phyloP scores from a whole-genome alignment of 2,329 filamentous ascomycete genomes.

The Aspergillus cejpii region DNA sequence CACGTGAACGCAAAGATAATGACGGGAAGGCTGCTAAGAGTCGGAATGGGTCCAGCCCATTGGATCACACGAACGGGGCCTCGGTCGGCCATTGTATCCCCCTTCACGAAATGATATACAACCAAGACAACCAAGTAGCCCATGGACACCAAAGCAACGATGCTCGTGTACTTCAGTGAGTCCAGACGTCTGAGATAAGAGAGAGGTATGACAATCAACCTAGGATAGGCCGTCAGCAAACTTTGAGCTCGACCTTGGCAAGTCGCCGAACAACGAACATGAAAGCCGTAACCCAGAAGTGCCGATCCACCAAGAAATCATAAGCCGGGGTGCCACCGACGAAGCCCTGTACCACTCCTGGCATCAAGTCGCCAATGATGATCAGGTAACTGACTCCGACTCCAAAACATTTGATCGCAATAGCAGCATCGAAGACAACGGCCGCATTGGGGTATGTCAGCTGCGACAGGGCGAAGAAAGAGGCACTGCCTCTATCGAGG shows the following conservation, averaged over 20 bases:
- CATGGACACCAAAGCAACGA: conserved; percentile 86
- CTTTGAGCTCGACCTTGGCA: neutral
- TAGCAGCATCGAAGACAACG: conserved; percentile 90
- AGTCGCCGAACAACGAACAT: conserved; percentile 51
- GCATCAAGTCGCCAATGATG: conserved; percentile 98
- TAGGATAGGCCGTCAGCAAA: conserved; percentile 30
- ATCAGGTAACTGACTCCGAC: conserved; percentile 97
- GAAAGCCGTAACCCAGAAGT: conserved; percentile 97
- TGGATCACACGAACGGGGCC: conserved; percentile 67
- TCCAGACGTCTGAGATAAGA: conserved; percentile 87
- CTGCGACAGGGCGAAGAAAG: conserved; percentile 95
- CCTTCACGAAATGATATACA: conserved; percentile 77
- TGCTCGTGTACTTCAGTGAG: conserved; percentile 93
- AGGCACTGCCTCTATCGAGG: conserved; percentile 77
- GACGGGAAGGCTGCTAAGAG: conserved; percentile 81
- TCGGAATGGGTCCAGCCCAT: conserved; percentile 72
- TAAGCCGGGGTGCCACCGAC: conserved; percentile 55
- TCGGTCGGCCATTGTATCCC: conserved; percentile 67
- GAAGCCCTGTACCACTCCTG: conserved; percentile 81
- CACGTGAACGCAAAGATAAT: conserved; percentile 99
- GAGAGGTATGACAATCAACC: conserved; percentile 85
- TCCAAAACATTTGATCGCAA: conserved; percentile 96
- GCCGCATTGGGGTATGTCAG: conserved; percentile 95
- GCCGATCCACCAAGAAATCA: conserved; percentile 74
- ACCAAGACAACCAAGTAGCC: conserved; percentile 90